These are phyloP conservation scores for Phytopythium boreale DNA, from an alignment of 352 stramenopile species.

Conservation along the genomic window DNA sequence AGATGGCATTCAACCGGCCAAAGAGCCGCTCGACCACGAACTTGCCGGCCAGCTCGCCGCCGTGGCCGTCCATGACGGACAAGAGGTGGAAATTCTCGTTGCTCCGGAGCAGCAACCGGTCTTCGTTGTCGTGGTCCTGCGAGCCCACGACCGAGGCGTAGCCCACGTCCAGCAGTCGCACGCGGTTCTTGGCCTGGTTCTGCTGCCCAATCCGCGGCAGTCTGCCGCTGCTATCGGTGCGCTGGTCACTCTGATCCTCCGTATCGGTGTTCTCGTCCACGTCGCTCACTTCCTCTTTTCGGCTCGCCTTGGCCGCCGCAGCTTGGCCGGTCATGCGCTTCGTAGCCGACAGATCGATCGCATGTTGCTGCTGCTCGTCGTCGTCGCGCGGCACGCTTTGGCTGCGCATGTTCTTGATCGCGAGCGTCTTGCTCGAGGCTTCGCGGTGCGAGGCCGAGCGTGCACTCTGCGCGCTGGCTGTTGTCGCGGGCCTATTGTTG, in stretches of 20 bases:
- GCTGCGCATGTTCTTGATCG: constrained; percentile 2
- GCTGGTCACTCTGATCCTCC: constrained; percentile 2
- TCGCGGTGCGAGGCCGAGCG: background rate
- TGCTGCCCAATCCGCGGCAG: constrained; percentile 10
- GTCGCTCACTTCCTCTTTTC: background rate
- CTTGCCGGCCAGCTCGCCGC: constrained; percentile 49
- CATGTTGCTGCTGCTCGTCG: background rate
- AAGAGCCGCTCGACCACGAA: constrained; percentile 56
- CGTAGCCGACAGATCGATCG: background rate
- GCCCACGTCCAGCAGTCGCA: constrained; percentile 36
- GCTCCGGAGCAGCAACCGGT: constrained; percentile 51
- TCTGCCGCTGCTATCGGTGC: background rate
- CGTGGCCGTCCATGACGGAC: constrained; percentile 75
- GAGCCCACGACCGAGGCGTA: constrained; percentile 39
- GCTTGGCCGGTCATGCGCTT: background rate
- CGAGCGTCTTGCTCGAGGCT: background rate
- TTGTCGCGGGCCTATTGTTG: too few relatives aligned
- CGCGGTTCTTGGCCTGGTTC: constrained; percentile 19
- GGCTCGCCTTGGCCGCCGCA: background rate
- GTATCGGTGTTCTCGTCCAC: constrained; percentile 18
- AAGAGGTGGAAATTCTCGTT: constrained; percentile 60
- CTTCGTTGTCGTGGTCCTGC: constrained; percentile 67
- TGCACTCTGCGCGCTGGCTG: background rate
- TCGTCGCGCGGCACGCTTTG: background rate
- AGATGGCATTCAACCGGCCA: constrained; percentile 36